Evolutionary conservation across 345 rosid species (phyloP).

Genomic region (Sisymbrium irio): DNA sequence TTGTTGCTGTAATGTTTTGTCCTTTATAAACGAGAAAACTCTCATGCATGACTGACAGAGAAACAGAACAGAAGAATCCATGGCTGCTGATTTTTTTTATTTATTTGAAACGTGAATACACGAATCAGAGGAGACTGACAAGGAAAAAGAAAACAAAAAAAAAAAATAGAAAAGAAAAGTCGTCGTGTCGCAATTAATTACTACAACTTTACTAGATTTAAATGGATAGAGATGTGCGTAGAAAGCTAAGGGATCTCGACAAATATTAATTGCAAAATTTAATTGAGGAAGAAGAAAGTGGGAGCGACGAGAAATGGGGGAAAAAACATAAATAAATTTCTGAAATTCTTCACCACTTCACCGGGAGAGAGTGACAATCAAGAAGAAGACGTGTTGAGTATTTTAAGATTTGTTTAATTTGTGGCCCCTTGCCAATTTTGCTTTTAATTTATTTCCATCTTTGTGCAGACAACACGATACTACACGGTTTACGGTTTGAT

Average conservation of each 20-base stretch:
- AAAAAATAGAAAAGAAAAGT: background rate
- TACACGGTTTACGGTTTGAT: background rate
- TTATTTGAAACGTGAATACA: constrained; percentile 9
- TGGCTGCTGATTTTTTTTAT: constrained; percentile 15
- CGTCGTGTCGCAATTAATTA: constrained; percentile 20
- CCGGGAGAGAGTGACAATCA: constrained; percentile 11
- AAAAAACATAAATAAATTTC: background rate
- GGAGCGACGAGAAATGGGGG: constrained; percentile 16
- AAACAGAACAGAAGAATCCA: constrained; percentile 12
- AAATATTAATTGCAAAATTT: constrained; percentile 2
- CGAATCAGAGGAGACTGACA: background rate
- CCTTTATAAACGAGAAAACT: background rate
- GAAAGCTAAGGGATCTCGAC: constrained; percentile 25
- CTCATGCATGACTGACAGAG: constrained; percentile 17
- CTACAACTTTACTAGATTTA: background rate
- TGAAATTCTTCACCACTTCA: background rate
- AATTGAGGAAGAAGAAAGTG: constrained; percentile 24
- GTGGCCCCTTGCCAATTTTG: background rate
- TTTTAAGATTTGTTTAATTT: no score
- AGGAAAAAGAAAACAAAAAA: background rate
- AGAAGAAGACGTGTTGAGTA: background rate
- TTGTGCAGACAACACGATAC: background rate
- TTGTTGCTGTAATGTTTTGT: background rate
- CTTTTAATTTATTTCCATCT: background rate
- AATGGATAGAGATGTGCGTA: constrained; percentile 24